These are phyloP conservation scores for Penicillium lividum DNA, from an alignment of 495 filamentous ascomycete species.

Conservation along the genomic window DNA sequence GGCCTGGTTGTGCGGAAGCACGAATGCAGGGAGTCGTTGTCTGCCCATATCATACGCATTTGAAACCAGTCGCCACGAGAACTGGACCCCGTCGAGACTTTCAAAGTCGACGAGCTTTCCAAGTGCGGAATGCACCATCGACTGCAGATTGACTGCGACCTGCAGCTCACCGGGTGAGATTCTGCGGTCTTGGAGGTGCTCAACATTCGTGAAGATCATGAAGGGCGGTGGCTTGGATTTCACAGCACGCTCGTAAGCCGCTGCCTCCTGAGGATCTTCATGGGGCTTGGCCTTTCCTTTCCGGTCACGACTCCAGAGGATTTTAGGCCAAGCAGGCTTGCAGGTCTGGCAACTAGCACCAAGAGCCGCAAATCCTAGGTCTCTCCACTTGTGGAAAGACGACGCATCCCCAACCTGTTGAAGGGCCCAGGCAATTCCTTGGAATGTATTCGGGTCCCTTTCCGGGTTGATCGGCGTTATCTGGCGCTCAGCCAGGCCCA, in stretches of 20 bases:
- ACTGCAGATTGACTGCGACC: slow-evolving; percentile 56
- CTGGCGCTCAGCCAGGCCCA: slow-evolving; percentile 15
- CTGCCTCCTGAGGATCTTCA: slow-evolving; percentile 49
- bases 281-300: slow-evolving; percentile 33
- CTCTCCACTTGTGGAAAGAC: slow-evolving; percentile 30
- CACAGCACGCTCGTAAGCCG: slow-evolving; percentile 46
- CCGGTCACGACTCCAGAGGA: slow-evolving; percentile 39
- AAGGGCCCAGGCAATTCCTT: slow-evolving; percentile 33
- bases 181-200: not conserved
- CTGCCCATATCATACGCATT: slow-evolving; percentile 41
- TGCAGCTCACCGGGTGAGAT: slow-evolving; percentile 28
- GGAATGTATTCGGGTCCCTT: slow-evolving; percentile 24
- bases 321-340: slow-evolving; percentile 41
- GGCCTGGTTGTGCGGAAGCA: slow-evolving; percentile 44
- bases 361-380: slow-evolving; percentile 5
- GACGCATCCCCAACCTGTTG: slow-evolving; percentile 25
- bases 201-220: slow-evolving; percentile 40
- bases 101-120: slow-evolving; percentile 31
- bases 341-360: slow-evolving; percentile 34
- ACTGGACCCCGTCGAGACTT: slow-evolving; percentile 17
- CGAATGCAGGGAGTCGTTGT: slow-evolving; percentile 35
- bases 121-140: slow-evolving; percentile 57
- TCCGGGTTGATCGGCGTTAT: slow-evolving; percentile 16
- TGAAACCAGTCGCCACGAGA: slow-evolving; percentile 55
- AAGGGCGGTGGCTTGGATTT: slow-evolving; percentile 53